phyloP scores from a whole-genome alignment of 805 yeast species.

The Yamadazyma olivae region DNA sequence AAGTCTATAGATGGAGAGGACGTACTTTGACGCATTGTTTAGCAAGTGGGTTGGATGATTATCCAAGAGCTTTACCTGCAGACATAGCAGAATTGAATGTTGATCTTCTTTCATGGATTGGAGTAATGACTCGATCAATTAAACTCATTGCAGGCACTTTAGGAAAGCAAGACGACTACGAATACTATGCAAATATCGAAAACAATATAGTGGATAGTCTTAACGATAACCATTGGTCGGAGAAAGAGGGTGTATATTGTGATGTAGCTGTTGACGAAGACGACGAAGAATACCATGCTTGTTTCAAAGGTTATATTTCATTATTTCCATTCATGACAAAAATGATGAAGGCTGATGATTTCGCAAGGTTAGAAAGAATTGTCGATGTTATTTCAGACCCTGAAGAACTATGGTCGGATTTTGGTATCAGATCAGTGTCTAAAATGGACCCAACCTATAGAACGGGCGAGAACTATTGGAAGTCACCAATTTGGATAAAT shows the following conservation, averaged over 20 bases:
- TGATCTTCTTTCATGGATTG: conserved; percentile 90
- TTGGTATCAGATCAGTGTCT: conserved; percentile 80
- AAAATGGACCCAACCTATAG: conserved; percentile 62
- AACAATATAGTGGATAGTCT: conserved; percentile 59
- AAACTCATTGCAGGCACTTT: conserved; percentile 64
- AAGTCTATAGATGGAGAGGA: conserved; percentile 92
- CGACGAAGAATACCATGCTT: conserved; percentile 65
- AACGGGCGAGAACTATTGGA: conserved; percentile 90
- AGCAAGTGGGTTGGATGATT: conserved; percentile 94
- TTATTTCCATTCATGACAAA: conserved; percentile 80
- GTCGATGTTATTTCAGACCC: conserved; percentile 64
- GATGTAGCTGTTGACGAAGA: conserved; percentile 76
- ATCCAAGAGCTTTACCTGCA: conserved; percentile 79
- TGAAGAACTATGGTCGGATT: conserved; percentile 70
- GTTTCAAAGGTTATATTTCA: conserved; percentile 87
- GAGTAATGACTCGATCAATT: conserved; percentile 85
- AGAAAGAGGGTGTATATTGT: conserved; percentile 64
- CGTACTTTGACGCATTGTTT: conserved; percentile 80
- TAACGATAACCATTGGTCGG: conserved; percentile 79
- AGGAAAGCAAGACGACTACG: conserved; percentile 56
- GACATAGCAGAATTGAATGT: conserved; percentile 89
- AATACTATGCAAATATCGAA: conserved; percentile 52
- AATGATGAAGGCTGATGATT: conserved; percentile 48
- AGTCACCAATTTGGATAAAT: conserved; percentile 91
- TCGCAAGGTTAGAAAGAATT: conserved; percentile 45